Percentiles rank a stretch among this genome's conserved stretches.
Evolutionary conservation across 129 eudicot genomes (phyloP).

Genomic region (Centrapalus pauciflorus): DNA sequence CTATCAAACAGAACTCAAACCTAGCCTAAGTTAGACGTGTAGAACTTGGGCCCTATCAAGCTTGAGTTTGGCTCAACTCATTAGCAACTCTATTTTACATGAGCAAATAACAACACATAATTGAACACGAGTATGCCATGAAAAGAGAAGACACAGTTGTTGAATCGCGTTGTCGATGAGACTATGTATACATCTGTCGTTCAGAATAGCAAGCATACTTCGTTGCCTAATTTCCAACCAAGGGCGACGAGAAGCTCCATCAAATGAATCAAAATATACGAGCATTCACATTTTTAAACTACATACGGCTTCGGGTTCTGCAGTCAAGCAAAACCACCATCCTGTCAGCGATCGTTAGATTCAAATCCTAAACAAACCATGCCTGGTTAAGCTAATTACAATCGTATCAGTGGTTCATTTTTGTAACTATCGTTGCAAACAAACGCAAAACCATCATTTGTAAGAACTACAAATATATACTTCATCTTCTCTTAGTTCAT

Average conservation of each 20-base stretch:
- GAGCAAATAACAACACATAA: too few species aligned
- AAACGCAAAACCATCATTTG: conserved; percentile 5
- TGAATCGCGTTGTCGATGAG: too few species aligned
- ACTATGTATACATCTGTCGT: too few species aligned
- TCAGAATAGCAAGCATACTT: too few species aligned
- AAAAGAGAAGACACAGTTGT: too few species aligned
- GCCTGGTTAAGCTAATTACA: neutral
- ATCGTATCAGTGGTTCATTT: neutral
- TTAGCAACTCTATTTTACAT: too few species aligned
- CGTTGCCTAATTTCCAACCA: neutral
- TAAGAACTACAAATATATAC: neutral
- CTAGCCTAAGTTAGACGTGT: too few species aligned
- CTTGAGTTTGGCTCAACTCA: too few species aligned
- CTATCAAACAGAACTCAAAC: too few species aligned
- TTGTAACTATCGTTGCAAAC: neutral
- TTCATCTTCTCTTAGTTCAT: neutral
- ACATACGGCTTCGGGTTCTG: conserved; percentile 20
- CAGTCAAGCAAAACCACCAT: neutral
- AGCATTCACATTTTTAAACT: neutral
- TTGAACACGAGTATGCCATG: too few species aligned
- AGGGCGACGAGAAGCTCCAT: too few species aligned
- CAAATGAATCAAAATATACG: neutral
- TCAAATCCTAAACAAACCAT: neutral
- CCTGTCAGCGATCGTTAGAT: neutral
- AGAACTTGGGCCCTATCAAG: too few species aligned